A percentile compares a stretch with the other conserved stretches of the same genome.
Evolutionary conservation across 2,329 filamentous ascomycete genomes (phyloP).

Genomic region (Hypoxylon sp.): DNA sequence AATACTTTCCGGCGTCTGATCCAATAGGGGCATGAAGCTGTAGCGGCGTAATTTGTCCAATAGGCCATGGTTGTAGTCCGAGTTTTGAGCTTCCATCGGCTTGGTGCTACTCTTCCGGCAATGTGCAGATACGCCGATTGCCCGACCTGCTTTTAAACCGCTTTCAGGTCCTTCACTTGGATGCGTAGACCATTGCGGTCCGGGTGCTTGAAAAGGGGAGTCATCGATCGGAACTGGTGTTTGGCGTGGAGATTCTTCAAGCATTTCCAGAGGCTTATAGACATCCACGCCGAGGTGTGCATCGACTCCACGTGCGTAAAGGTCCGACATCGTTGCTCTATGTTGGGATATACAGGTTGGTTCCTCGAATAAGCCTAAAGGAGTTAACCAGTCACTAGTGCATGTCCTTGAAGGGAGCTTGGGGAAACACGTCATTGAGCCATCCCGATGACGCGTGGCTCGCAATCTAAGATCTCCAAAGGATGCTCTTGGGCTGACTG

Average conservation of each 20-base stretch:
- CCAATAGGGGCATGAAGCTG: constrained; percentile 50
- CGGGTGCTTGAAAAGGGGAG: background rate
- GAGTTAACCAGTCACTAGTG: constrained; percentile 52
- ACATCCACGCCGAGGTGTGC: constrained; percentile 46
- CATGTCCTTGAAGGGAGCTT: constrained; percentile 48
- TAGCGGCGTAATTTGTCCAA: constrained; percentile 49
- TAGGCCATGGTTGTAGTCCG: constrained; percentile 27
- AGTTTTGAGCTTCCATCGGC: background rate
- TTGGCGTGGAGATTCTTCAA: constrained; percentile 43
- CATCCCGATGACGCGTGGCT: constrained; percentile 20
- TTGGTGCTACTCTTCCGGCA: constrained; percentile 41
- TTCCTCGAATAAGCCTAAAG: constrained; percentile 42
- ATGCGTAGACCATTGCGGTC: constrained; percentile 18
- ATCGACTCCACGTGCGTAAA: constrained; percentile 50
- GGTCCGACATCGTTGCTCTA: constrained; percentile 30
- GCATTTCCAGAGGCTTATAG: constrained; percentile 29
- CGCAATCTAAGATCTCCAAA: constrained; percentile 17
- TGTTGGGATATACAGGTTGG: constrained; percentile 11
- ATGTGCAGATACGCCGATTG: constrained; percentile 44
- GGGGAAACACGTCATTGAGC: constrained; percentile 48
- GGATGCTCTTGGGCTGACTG: constrained; percentile 33
- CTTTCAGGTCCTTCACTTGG: background rate
- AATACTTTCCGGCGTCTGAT: constrained; percentile 47
- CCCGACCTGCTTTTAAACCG: constrained; percentile 33
- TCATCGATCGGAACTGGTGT: constrained; percentile 19